Evolutionary conservation across 23 red algal species (phyloP).

Genomic region (Gracilaria caudata): DNA sequence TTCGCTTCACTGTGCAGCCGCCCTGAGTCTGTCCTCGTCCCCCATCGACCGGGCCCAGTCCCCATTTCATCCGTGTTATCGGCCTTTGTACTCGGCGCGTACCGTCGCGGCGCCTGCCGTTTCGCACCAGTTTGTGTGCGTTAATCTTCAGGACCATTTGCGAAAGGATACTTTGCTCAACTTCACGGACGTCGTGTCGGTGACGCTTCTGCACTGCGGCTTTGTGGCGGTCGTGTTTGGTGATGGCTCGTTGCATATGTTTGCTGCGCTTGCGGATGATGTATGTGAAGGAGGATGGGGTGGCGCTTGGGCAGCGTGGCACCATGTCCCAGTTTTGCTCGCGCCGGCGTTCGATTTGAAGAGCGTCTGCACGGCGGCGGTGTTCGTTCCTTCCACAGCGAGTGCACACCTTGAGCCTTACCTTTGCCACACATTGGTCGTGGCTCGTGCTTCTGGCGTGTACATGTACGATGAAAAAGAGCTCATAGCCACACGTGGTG

Average conservation of each 20-base stretch:
- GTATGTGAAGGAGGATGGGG: neutral
- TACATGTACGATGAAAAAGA: neutral
- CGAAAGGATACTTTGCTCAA: conserved; percentile 6
- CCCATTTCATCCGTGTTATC: neutral
- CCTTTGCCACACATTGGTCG: neutral
- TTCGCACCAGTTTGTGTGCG: conserved; percentile 11
- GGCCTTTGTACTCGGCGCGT: neutral
- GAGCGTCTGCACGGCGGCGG: neutral
- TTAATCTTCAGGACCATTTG: too few species aligned
- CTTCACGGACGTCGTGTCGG: conserved; percentile 7
- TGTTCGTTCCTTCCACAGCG: neutral
- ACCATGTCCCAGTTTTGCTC: neutral
- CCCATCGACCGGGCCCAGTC: neutral
- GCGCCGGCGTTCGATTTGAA: conserved; percentile 11
- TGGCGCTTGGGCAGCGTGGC: conserved; percentile 6
- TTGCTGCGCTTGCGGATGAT: neutral
- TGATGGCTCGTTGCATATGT: conserved; percentile 9
- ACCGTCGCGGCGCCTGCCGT: neutral
- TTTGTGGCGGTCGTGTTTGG: conserved; percentile 13
- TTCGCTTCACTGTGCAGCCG: conserved; percentile 17
- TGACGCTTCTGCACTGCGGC: conserved; percentile 8
- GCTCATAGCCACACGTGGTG: neutral
- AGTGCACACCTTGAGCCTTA: neutral
- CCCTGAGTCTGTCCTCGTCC: neutral
- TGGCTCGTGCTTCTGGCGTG: conserved; percentile 9